Evolutionary conservation across 2,329 filamentous ascomycete species (phyloP), one percentile per base, ranked within the genome.

Genomic region (Clonostachys rhizophaga): DNA sequence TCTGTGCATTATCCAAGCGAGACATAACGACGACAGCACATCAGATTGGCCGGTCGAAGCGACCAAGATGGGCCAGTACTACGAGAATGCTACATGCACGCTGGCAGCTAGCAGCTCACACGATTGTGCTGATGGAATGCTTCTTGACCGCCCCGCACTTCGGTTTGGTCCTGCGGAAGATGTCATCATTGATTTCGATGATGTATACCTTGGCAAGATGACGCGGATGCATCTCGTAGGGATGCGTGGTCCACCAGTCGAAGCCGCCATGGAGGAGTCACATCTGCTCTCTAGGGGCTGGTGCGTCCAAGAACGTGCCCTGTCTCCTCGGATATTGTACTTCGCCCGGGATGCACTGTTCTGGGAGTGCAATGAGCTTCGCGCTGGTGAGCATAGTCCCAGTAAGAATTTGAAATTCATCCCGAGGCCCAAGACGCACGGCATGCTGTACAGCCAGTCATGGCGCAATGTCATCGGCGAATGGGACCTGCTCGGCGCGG

Each of bases 1-100:
- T 30, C 58, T 72, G 44, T 72, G 70, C 45, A 70, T 72, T 47
- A 61, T 70, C 7, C 72, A 75, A 52, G 36, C 36, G 8, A 30
- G 24, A 9, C 24, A 30, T 10, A 30, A 3, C 24, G 9, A 30
- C 24, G 24, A 30, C 6, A 39, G 36, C 10, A 39, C 36, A 18
- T 18, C 17, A 8, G 36, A 39, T 11, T 39, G 36, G 36, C 14
- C 14, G 11, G 17, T n/a, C 14, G 36, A 39, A 18, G 36, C 36
- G 14, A n/a, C 36, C 14, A 39, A 11, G 36, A 39, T 39, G 36
- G 17, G 17, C 7, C 14, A 39, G 14, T 39, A 39, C 36, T 39
- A 39, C 12, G 14, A 18, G 14, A 39, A 39, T 18, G 36, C 36
- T n/a, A 39, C 14, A 3, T 39, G 36, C 10, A 39, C 36, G 3